Percentiles rank a stretch among this genome's conserved stretches.
These are phyloP conservation scores for Globisporangium spiculum DNA, from an alignment of 352 stramenopile species.

Conservation along the genomic window DNA sequence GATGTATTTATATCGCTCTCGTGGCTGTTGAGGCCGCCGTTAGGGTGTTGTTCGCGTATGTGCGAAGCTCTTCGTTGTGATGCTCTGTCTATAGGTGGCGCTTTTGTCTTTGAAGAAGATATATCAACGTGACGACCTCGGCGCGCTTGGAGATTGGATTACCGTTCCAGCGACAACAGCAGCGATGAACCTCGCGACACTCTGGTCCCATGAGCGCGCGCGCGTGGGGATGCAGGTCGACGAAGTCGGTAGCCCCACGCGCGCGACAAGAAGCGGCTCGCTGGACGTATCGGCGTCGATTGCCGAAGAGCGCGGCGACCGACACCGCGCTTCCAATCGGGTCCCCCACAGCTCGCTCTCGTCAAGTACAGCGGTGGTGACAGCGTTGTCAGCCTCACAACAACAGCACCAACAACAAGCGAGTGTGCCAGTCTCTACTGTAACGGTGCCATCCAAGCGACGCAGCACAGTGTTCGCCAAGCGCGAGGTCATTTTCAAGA, in stretches of 20 bases:
- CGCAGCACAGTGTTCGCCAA: constrained; percentile 15
- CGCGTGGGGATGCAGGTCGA: constrained; percentile 26
- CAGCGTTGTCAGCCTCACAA: background rate
- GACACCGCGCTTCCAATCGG: background rate
- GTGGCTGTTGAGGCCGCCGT: background rate
- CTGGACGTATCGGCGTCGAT: constrained; percentile 8
- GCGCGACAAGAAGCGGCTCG: background rate
- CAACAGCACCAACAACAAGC: constrained; percentile 17
- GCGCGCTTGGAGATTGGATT: background rate
- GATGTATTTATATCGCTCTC: background rate
- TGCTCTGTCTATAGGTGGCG: background rate
- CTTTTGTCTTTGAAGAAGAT: background rate
- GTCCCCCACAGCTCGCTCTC: background rate
- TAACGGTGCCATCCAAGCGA: background rate
- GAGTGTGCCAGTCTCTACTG: background rate
- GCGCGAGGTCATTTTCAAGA: constrained; percentile 28
- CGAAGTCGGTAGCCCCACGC: background rate
- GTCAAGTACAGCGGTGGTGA: background rate
- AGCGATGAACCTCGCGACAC: constrained; percentile 48
- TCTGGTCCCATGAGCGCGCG: constrained; percentile 54
- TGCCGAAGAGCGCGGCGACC: constrained; percentile 1
- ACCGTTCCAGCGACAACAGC: background rate
- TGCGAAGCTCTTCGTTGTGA: background rate
- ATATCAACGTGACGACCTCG: background rate
- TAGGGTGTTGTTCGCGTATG: background rate